These are phyloP conservation scores for Lecanicillium sp. DNA, from an alignment of 2,329 filamentous ascomycete genomes.

Conservation along the genomic window DNA sequence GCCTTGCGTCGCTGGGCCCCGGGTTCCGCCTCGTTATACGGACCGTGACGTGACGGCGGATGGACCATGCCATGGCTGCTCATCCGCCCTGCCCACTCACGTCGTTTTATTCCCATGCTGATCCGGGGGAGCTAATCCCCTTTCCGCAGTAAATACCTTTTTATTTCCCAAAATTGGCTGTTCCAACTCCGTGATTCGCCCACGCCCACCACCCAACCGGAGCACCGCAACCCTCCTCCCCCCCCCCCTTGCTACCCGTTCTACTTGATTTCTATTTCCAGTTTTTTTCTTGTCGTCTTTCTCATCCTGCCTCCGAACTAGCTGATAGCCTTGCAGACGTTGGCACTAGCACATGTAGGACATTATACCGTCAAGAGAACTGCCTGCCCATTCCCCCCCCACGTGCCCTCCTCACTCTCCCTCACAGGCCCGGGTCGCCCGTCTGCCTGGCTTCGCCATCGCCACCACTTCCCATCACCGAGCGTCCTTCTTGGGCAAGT, in stretches of 20 bases:
- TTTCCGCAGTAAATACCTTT: neutral
- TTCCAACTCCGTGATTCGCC: too few species aligned
- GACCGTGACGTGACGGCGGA: neutral
- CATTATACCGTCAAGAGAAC: neutral
- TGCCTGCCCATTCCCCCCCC: neutral
- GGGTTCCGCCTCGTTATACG: neutral
- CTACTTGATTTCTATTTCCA: too few species aligned
- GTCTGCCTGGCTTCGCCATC: too few species aligned
- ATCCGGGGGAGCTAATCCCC: neutral
- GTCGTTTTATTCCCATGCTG: neutral
- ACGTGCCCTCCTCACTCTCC: too few species aligned
- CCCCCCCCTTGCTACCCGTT: too few species aligned
- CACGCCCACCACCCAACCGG: neutral
- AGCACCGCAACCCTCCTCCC: neutral
- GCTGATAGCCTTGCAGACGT: neutral
- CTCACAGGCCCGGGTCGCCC: too few species aligned
- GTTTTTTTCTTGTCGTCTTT: too few species aligned
- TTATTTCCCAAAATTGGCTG: too few species aligned
- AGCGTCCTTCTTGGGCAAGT: too few species aligned
- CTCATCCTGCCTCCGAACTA: too few species aligned
- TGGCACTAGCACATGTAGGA: neutral
- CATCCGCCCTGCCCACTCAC: neutral
- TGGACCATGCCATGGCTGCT: neutral
- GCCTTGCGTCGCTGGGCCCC: neutral
- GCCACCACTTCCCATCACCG: too few species aligned